These are phyloP conservation scores for Symbiotaphrina buchneri DNA, from an alignment of 495 filamentous ascomycete genomes.

Conservation along the genomic window DNA sequence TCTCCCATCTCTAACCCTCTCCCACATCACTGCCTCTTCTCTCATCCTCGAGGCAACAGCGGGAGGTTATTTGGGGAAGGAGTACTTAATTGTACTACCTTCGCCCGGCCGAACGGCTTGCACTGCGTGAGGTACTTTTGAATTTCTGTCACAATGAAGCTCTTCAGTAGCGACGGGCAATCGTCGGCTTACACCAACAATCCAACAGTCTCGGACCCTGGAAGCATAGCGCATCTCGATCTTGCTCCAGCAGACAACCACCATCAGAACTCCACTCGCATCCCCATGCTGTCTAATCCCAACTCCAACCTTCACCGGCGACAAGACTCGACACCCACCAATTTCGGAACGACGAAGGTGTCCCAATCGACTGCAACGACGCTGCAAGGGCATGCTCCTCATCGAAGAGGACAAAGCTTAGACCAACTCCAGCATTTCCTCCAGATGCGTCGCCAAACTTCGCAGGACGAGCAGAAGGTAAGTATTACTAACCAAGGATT, in stretches of 20 bases:
- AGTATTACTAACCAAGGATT: conserved; percentile 43
- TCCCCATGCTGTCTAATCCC: conserved; percentile 59
- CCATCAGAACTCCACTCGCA: conserved; percentile 37
- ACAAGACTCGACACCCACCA: conserved; percentile 68
- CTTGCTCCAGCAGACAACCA: conserved; percentile 22
- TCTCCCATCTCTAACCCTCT: not conserved
- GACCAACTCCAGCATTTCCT: conserved; percentile 25
- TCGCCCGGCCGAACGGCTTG: conserved; percentile 49
- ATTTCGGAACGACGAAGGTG: conserved; percentile 45
- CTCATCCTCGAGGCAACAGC: not conserved
- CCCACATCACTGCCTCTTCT: not conserved
- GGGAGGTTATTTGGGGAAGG: not conserved
- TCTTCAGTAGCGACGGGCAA: conserved; percentile 5
- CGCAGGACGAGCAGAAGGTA: conserved; percentile 25
- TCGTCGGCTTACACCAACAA: conserved; percentile 7
- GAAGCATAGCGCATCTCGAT: conserved; percentile 19
- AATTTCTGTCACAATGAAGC: not conserved
- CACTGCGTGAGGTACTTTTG: conserved; percentile 46
- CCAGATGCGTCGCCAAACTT: conserved; percentile 19
- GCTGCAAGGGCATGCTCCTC: conserved; percentile 26
- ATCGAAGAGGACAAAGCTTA: conserved; percentile 61
- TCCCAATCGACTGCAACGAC: conserved; percentile 31
- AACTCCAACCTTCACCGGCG: conserved; percentile 48
- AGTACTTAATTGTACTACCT: conserved; percentile 7
- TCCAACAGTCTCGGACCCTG: conserved; percentile 30